These are phyloP conservation scores for Trypanosoma mega DNA, from an alignment of 208 protist species.

Conservation along the genomic window DNA sequence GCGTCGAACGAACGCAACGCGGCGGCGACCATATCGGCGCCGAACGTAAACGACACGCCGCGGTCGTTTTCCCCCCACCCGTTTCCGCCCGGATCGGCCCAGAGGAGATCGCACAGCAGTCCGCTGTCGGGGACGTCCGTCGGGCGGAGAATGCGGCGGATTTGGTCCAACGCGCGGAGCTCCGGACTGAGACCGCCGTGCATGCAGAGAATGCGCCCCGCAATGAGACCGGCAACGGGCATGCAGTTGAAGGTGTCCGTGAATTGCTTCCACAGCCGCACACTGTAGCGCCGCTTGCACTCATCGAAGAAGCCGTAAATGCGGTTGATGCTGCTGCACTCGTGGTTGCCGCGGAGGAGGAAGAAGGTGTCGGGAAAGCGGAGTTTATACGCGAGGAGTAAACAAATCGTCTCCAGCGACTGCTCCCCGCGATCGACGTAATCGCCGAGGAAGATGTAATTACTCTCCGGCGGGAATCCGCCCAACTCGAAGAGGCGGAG, in stretches of 20 bases:
- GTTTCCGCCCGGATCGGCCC: conserved; percentile 95
- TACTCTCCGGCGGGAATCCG: conserved; percentile 93
- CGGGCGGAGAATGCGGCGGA: conserved; percentile 91
- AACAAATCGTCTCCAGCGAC: conserved; percentile 89
- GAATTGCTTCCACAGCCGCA: conserved; percentile 83
- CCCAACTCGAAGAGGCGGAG: conserved; percentile 96
- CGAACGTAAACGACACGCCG: conserved; percentile 97
- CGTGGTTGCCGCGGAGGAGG: conserved; percentile 97
- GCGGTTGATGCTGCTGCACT: conserved; percentile 97
- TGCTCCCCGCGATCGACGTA: conserved; percentile 98
- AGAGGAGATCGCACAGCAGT: conserved; percentile 97
- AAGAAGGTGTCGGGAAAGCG: conserved; percentile 98
- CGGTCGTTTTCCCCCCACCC: conserved; percentile 97
- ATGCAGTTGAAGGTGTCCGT: conserved; percentile 84
- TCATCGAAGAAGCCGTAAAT: conserved; percentile 99
- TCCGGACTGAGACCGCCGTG: conserved; percentile 79
- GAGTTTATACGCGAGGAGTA: conserved; percentile 94
- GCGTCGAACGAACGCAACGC: conserved; percentile 96
- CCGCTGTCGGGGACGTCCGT: conserved; percentile 97
- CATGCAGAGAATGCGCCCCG: conserved; percentile 52
- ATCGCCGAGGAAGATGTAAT: conserved; percentile 98
- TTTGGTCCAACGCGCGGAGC: conserved; percentile 88
- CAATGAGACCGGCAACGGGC: conserved; percentile 47
- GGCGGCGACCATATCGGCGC: conserved; percentile 90
- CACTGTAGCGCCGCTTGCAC: conserved; percentile 96